phyloP scores from a whole-genome alignment of 1,284 basidiomycete genomes.

The Vanrija humicola region DNA sequence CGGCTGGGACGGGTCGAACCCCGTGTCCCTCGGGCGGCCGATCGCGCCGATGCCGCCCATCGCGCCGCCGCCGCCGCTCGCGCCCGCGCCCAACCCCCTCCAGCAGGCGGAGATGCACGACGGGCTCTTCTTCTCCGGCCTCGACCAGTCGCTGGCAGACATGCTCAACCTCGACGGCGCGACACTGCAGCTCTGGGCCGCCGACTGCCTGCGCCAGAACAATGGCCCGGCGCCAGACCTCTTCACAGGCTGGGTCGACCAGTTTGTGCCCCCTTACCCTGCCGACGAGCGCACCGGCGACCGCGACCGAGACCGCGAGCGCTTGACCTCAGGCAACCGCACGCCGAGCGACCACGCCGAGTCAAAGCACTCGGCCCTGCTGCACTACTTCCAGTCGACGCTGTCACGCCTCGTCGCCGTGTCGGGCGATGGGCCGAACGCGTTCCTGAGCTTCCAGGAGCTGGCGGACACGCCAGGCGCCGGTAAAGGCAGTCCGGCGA shows the following conservation, averaged over 20 bases:
- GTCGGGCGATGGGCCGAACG: conserved; percentile 19
- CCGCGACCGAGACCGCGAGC: not conserved
- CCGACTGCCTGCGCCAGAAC: conserved; percentile 25
- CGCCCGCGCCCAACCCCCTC: not conserved
- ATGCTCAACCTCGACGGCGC: conserved; percentile 25
- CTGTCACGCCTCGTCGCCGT: conserved; percentile 26
- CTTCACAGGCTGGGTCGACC: conserved; percentile 6
- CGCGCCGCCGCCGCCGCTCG: not conserved
- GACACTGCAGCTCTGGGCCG: conserved; percentile 31
- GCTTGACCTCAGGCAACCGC: not conserved
- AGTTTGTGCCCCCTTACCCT: too few species aligned
- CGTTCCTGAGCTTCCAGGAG: conserved; percentile 28
- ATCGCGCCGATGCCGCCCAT: not conserved
- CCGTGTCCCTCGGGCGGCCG: not conserved
- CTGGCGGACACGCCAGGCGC: conserved; percentile 12
- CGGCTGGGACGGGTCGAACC: conserved; percentile 1
- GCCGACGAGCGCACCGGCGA: not conserved
- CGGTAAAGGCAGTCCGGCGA: conserved; percentile 2
- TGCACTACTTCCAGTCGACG: conserved; percentile 25
- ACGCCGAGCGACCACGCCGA: not conserved
- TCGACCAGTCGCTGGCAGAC: conserved; percentile 10
- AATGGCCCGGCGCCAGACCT: conserved; percentile 15
- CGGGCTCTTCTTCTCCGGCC: not conserved
- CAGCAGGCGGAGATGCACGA: not conserved
- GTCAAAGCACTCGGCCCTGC: conserved; percentile 10